Evolutionary conservation across 352 stramenopile genomes (phyloP), one percentile per base, ranked within the genome.

Genomic region (Pythium biforme): DNA sequence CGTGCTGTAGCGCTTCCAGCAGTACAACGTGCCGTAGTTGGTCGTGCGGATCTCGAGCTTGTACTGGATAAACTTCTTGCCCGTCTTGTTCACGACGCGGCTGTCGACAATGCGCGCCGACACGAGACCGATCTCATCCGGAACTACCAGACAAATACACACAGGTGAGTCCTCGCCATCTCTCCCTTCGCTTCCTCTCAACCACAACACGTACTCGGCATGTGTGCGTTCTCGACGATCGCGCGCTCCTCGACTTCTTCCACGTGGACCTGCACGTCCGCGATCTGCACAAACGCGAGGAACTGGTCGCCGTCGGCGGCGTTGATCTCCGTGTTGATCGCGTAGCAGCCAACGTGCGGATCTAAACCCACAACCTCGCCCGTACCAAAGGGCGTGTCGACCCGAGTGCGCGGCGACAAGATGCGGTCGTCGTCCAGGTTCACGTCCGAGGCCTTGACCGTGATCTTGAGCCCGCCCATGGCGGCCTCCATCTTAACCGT

Each of bases 51-150:
- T 91, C 72, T 95, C 84, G 40, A 95, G 70, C 67, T 95, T 93
- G 78, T 95, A 95, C 73, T 95, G 84, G 52, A 95, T 92, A 55
- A 93, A 95, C 67, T 94, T 94, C 64, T 91, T 92, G 62, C 81
- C 81, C 37, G 77, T 91, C 41, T 77, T 79, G 60, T 92, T 92
- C 49, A 94, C 79, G 57, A 95, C 83, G 48, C 85, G 83, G 62
- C 78, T 90, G 69, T 95, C 85, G 22, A 92, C 83, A 39, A 95
- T 94, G 26, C 84, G 82, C 33, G 85, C 86, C 39, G 86, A 87
- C 29, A 91, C 82, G 8, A 95, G 67, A 54, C 72, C 70, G 45
- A 95, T 95, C 62, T 95, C 86, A 53, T 92, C 81, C 1, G 86
- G 86, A 58, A 95, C 85, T 90, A 63, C 11, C 56, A 50, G 51